These are phyloP conservation scores for Penicillium fuscoglaucum DNA, from an alignment of 2,329 filamentous ascomycete genomes.

Conservation along the genomic window DNA sequence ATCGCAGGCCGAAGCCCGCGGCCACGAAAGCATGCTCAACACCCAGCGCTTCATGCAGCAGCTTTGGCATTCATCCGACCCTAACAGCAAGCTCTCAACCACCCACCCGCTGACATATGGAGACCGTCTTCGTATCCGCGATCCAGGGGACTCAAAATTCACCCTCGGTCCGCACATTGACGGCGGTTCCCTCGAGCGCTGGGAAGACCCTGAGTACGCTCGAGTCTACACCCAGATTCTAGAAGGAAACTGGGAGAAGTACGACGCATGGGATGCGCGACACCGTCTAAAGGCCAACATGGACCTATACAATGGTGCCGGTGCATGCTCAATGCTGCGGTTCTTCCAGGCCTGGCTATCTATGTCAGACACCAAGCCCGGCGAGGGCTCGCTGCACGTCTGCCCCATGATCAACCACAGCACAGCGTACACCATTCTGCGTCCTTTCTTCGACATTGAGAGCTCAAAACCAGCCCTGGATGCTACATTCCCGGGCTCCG, in stretches of 20 bases:
- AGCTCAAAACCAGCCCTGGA: slow-evolving; percentile 45
- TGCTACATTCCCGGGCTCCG: slow-evolving; percentile 65
- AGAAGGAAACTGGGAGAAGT: slow-evolving; percentile 73
- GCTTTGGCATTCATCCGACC: slow-evolving; percentile 62
- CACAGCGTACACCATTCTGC: slow-evolving; percentile 76
- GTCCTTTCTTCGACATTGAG: slow-evolving; percentile 74
- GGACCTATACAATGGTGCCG: slow-evolving; percentile 77
- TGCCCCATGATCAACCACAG: slow-evolving; percentile 75
- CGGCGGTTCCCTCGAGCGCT: slow-evolving; percentile 72
- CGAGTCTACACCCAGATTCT: slow-evolving; percentile 73
- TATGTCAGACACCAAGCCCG: slow-evolving; percentile 70
- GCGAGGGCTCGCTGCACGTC: slow-evolving; percentile 77
- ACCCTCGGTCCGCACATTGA: slow-evolving; percentile 73
- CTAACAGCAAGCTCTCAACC: slow-evolving; percentile 50
- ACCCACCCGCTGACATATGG: slow-evolving; percentile 67
- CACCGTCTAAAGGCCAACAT: slow-evolving; percentile 66
- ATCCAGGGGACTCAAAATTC: slow-evolving; percentile 69
- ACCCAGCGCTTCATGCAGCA: slow-evolving; percentile 64
- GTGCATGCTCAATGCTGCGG: slow-evolving; percentile 80
- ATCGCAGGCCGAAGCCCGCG: slow-evolving; percentile 66
- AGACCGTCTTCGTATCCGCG: slow-evolving; percentile 69
- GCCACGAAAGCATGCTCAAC: slow-evolving; percentile 63
- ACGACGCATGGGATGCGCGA: slow-evolving; percentile 78
- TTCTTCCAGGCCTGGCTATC: slow-evolving; percentile 87
- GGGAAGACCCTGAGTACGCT: slow-evolving; percentile 70